These are phyloP conservation scores for Diaporthe eres DNA, from an alignment of 2,329 filamentous ascomycete genomes.

Conservation along the genomic window DNA sequence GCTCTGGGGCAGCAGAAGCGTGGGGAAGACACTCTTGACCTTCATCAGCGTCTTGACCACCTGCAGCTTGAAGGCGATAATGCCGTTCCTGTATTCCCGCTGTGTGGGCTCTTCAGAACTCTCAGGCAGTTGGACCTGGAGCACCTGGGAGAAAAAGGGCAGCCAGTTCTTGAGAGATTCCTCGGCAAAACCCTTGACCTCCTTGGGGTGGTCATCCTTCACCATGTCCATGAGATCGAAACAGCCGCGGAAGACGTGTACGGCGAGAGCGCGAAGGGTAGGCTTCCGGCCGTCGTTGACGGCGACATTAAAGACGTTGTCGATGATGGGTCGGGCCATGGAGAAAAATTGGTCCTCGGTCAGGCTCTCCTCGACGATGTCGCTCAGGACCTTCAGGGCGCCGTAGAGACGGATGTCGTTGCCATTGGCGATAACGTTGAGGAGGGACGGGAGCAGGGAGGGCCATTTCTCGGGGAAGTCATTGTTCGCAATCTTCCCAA, in stretches of 20 bases:
- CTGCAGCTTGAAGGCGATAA: constrained; percentile 91
- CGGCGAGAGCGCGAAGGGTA: constrained; percentile 84
- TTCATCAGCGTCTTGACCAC: constrained; percentile 95
- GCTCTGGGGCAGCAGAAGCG: constrained; percentile 85
- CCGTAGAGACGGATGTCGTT: constrained; percentile 88
- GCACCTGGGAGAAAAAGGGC: constrained; percentile 85
- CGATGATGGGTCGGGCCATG: constrained; percentile 88
- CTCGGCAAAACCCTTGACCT: constrained; percentile 90
- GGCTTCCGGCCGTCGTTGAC: constrained; percentile 81
- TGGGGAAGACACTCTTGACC: constrained; percentile 86
- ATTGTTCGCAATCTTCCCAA: constrained; percentile 93
- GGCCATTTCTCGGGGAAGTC: constrained; percentile 98
- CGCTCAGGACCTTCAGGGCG: constrained; percentile 86
- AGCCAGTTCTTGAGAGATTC: constrained; percentile 88
- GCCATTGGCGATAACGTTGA: constrained; percentile 82
- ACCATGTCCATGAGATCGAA: constrained; percentile 98
- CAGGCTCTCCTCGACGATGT: constrained; percentile 93
- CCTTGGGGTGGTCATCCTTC: constrained; percentile 89
- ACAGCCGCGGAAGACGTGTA: constrained; percentile 90
- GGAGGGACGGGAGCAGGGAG: constrained; percentile 83
- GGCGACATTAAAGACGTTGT: constrained; percentile 85
- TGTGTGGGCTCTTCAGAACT: constrained; percentile 66
- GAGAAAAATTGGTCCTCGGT: constrained; percentile 96
- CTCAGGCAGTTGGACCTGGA: constrained; percentile 83
- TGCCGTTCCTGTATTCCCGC: constrained; percentile 81